Evolutionary conservation across 345 rosid genomes (phyloP), one percentile per base, ranked within the genome.

Genomic region (Barbarea vulgaris): DNA sequence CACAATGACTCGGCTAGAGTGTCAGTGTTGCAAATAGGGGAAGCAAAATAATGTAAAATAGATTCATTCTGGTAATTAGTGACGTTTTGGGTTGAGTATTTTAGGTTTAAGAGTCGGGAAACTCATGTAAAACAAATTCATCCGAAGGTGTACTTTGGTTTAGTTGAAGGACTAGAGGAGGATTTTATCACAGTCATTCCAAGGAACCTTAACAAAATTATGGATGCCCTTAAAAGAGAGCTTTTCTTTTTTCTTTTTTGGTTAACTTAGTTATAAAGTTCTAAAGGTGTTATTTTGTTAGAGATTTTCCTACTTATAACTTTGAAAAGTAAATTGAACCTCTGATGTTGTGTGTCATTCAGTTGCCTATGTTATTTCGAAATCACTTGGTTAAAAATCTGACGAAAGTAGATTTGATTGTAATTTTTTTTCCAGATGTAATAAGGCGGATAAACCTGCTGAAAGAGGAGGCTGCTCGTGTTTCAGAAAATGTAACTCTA

Each of bases 391-490:
- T 36, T 31, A 30, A 19, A 46, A 31, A 31, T 21, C 50, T 22
- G 66, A 65, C 47, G 54, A 18, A 65, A 47, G 21, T 56, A 42
- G 4, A 65, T 74, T 56, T 57, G 48, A 57, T 30, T 37, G 10
- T 30, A 42, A 64, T 34, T 64, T 76, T 37, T 72, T 55, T 83
- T 78, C 37, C 89, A 90, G 98, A 93, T 84, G 97, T 90, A 61
- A 83, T 86, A 85, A 86, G 95, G 77, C 95, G 93, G 72, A 84
- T 87, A 79, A 89, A 86, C 81, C 84, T 93, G 78, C 82, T 93
- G 53, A 90, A 86, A 80, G 98, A 89, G 81, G 98, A 93, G 84
- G 94, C 88, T 71, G 87, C 87, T 78, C 80, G 98, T 60, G 88
- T 88, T 79, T 88, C 91, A 9, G 98, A 89, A 77, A 90, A 90